Evolutionary conservation across 2,329 filamentous ascomycete species (phyloP).

Genomic region (Pseudogymnoascus sp.): DNA sequence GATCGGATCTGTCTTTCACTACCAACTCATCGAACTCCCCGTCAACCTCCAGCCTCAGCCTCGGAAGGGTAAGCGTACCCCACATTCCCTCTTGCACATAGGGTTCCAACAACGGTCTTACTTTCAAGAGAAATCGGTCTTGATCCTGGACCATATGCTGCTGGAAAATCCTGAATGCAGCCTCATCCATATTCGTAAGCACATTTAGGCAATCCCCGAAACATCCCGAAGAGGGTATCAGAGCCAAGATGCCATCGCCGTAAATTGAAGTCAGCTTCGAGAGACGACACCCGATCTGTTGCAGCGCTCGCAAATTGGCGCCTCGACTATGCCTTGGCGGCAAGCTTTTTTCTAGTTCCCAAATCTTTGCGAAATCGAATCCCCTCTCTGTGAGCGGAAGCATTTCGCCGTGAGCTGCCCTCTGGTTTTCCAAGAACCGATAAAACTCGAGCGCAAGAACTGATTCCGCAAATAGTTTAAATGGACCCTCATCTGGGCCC

Average conservation of each 20-base stretch:
- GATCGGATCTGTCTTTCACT: not conserved
- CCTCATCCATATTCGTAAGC: not conserved
- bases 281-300: not conserved
- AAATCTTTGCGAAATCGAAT: not conserved
- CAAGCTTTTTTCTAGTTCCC: not conserved
- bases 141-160: not conserved
- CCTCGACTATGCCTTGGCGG: not conserved
- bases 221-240: not conserved
- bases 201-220: not conserved
- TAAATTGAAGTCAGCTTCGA: not conserved
- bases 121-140: not conserved
- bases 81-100: not conserved
- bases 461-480: not conserved
- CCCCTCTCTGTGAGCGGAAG: not conserved
- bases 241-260: not conserved
- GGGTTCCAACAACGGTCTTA: not conserved
- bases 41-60: not conserved
- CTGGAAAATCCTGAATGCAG: not conserved
- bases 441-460: not conserved
- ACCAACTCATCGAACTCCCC: not conserved
- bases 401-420: not conserved
- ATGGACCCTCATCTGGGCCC: not conserved
- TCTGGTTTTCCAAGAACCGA: not conserved
- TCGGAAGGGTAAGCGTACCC: not conserved
- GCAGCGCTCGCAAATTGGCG: not conserved